Percentiles rank a stretch among this genome's conserved stretches.
These are phyloP conservation scores for Solanum verrucosum DNA, from an alignment of 257 asterid genomes.

Conservation along the genomic window DNA sequence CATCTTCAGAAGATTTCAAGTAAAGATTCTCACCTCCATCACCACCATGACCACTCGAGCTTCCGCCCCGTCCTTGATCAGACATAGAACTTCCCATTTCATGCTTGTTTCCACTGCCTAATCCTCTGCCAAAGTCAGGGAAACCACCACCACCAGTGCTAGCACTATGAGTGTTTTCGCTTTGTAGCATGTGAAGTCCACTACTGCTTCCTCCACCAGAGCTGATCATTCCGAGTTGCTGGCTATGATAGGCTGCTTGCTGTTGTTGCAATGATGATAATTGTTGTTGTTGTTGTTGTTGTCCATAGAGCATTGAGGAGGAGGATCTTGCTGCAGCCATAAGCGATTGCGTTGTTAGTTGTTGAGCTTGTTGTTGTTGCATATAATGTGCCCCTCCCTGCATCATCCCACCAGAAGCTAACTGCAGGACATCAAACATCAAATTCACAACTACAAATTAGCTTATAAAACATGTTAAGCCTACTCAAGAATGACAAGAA, in stretches of 20 bases:
- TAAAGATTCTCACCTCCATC: conserved; percentile 66
- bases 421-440: conserved; percentile 23
- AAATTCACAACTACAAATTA: not conserved
- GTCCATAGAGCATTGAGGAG: conserved; percentile 63
- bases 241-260: conserved; percentile 58
- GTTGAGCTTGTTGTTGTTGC: conserved; percentile 77
- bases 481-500: not conserved
- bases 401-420: conserved; percentile 44
- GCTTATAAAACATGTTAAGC: not conserved
- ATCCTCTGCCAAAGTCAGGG: conserved; percentile 44
- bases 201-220: conserved; percentile 34
- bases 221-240: conserved; percentile 64
- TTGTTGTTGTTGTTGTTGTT: conserved; percentile 55
- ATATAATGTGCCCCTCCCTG: conserved; percentile 62
- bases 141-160: conserved; percentile 26
- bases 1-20: conserved; percentile 52
- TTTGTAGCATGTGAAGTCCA: conserved; percentile 63
- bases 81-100: conserved; percentile 33
- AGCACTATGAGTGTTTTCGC: conserved; percentile 46
- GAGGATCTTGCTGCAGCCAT: conserved; percentile 67
- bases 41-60: conserved; percentile 17
- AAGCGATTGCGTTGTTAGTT: conserved; percentile 60
- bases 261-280: conserved; percentile 67
- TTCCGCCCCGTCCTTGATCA: conserved; percentile 43
- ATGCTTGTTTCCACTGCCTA: conserved; percentile 49